A percentile compares a stretch with the other conserved stretches of the same genome.
Evolutionary conservation across 2,329 filamentous ascomycete species (phyloP).

Genomic region (Epichloe sp.): DNA sequence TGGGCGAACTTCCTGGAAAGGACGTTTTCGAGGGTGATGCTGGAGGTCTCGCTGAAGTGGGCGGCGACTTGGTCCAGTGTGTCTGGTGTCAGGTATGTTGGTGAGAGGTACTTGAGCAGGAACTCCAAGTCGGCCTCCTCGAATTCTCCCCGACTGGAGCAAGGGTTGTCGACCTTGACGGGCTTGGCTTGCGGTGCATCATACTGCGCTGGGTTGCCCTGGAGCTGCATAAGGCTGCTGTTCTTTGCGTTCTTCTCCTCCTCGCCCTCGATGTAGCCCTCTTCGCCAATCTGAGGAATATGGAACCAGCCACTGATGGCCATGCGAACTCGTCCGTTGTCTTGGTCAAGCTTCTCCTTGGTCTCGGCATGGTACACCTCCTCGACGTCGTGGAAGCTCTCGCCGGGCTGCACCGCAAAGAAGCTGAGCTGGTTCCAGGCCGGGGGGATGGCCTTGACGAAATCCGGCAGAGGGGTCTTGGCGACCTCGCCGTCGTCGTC

Average conservation of each 20-base stretch:
- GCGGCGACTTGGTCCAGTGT: constrained; percentile 71
- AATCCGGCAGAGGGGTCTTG: constrained; percentile 67
- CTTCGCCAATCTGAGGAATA: constrained; percentile 88
- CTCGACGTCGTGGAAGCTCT: constrained; percentile 98
- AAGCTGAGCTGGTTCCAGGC: constrained; percentile 97
- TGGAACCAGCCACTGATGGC: constrained; percentile 99
- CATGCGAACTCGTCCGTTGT: constrained; percentile 78
- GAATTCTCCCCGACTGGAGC: constrained; percentile 42
- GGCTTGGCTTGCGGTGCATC: constrained; percentile 61
- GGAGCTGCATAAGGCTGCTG: constrained; percentile 83
- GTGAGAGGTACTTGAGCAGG: constrained; percentile 77
- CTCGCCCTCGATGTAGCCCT: constrained; percentile 76
- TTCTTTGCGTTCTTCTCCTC: constrained; percentile 81
- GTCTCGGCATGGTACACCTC: constrained; percentile 72
- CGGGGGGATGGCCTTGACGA: constrained; percentile 78
- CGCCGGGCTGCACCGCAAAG: constrained; percentile 95
- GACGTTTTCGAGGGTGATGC: constrained; percentile 68
- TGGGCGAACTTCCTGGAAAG: constrained; percentile 65
- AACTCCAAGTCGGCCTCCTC: constrained; percentile 77
- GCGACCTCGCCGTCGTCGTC: constrained; percentile 56
- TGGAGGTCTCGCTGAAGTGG: constrained; percentile 71
- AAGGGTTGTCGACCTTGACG: constrained; percentile 28
- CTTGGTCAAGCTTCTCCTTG: constrained; percentile 46
- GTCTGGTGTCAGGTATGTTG: constrained; percentile 83
- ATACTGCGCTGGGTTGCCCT: constrained; percentile 82